Conservation (phyloP, 805 yeast genomes). For the Candida nemodendra region DNA sequence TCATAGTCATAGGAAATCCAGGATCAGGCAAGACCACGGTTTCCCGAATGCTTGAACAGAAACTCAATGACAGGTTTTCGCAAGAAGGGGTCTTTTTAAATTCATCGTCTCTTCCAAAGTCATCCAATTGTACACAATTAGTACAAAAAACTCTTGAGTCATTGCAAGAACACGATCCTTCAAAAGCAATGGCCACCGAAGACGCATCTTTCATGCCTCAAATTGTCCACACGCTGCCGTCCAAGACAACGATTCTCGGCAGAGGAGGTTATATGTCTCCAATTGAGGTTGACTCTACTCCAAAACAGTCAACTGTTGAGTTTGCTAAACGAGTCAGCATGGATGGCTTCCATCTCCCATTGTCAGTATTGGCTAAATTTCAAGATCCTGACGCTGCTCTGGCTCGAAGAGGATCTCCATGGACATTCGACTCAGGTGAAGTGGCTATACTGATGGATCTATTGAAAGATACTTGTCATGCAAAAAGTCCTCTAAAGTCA, state of each 20-base stretch:
- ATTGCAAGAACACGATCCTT: conserved; percentile 6
- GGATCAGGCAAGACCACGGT: conserved; percentile 84
- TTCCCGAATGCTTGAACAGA: conserved; percentile 45
- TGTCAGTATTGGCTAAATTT: conserved; percentile 45
- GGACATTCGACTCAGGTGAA: conserved; percentile 69
- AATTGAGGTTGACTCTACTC: conserved; percentile 6
- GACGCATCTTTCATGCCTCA: conserved; percentile 8
- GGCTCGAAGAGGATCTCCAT: conserved; percentile 77
- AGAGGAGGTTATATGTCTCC: conserved; percentile 9
- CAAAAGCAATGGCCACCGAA: conserved; percentile 22
- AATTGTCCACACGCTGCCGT: not conserved
- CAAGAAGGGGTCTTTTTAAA: conserved; percentile 1
- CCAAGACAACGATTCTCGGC: conserved; percentile 12
- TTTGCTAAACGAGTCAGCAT: conserved; percentile 56
- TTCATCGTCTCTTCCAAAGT: not conserved
- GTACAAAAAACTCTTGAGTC: not conserved
- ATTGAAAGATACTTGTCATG: conserved; percentile 28
- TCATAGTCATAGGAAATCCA: conserved; percentile 73
- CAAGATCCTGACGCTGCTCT: conserved; percentile 57
- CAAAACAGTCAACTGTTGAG: conserved; percentile 4
- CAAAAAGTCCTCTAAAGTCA: conserved; percentile 2
- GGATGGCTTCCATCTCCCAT: conserved; percentile 77
- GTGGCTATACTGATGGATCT: conserved; percentile 36
- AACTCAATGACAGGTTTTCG: conserved; percentile 33
- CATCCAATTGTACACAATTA: not conserved